A percentile compares a stretch with the other conserved stretches of the same genome.
Conservation (phyloP, 768 basidiomycete species). For the Nidula microcarpa region DNA sequence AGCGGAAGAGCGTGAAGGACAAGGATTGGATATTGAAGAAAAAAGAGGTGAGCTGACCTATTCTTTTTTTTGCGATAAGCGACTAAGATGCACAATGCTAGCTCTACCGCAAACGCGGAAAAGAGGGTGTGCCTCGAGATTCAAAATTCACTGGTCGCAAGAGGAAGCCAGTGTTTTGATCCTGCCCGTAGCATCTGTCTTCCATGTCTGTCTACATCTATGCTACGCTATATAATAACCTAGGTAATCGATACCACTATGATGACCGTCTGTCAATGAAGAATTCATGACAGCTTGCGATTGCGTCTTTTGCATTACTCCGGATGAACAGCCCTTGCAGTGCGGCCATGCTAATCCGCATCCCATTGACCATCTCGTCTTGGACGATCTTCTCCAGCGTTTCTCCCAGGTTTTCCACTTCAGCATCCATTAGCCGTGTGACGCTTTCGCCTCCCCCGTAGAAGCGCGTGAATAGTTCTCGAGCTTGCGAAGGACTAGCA, state of each 20-base stretch:
- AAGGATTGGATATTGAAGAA: conserved; percentile 95
- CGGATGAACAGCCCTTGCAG: conserved; percentile 95
- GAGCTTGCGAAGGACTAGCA: conserved; percentile 78
- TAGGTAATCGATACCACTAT: not conserved
- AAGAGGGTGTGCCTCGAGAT: conserved; percentile 79
- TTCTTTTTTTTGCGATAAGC: conserved; percentile 1
- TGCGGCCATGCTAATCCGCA: conserved; percentile 89
- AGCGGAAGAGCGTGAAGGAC: conserved; percentile 70
- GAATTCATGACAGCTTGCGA: conserved; percentile 45
- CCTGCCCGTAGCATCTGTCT: not conserved
- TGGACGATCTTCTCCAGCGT: conserved; percentile 53
- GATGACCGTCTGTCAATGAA: conserved; percentile 27
- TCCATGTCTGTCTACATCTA: conserved; percentile 3
- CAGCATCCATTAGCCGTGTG: conserved; percentile 24
- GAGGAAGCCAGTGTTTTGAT: conserved; percentile 73
- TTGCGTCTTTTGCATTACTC: conserved; percentile 52
- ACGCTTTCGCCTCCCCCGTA: conserved; percentile 52
- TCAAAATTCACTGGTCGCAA: conserved; percentile 94
- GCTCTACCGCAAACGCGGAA: conserved; percentile 83
- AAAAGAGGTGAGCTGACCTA: conserved; percentile 69
- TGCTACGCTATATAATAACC: not conserved
- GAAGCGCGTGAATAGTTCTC: conserved; percentile 76
- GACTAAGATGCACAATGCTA: conserved; percentile 17
- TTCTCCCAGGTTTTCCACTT: conserved; percentile 41
- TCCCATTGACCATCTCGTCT: conserved; percentile 46